Conservation (phyloP, 768 basidiomycete species). For the Boletus subparvulus region DNA sequence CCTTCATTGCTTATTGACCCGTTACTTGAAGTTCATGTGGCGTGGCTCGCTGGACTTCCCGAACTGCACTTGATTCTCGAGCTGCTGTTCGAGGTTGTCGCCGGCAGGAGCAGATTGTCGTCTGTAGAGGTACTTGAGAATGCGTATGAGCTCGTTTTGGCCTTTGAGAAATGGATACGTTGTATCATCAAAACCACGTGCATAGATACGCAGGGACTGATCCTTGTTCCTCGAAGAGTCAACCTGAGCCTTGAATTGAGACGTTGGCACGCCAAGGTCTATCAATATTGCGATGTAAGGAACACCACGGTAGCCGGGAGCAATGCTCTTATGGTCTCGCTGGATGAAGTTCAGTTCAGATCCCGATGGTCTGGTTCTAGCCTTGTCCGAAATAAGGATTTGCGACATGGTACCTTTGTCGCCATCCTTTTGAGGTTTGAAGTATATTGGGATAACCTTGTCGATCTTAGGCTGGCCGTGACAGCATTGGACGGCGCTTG, state of each 20-base stretch:
- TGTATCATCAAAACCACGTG: not conserved
- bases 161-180: not conserved
- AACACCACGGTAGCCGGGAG: not conserved
- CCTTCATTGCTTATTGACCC: too few species aligned
- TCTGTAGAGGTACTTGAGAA: not conserved
- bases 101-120: not conserved
- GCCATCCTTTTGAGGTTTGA: not conserved
- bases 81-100: rapidly evolving
- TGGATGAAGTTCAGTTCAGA: not conserved
- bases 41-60: not conserved
- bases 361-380: not conserved
- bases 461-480: not conserved
- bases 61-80: not conserved
- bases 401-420: not conserved
- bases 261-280: not conserved
- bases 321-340: not conserved
- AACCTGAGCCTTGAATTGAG: not conserved
- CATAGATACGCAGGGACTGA: not conserved
- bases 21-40: not conserved
- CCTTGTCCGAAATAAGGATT: not conserved
- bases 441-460: not conserved
- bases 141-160: not conserved
- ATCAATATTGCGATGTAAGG: not conserved
- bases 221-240: not conserved
- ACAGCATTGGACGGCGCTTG: not conserved